Base-by-base conservation (phyloP, 1,284 basidiomycete species). In the Ceratobasidium sp. region DNA sequence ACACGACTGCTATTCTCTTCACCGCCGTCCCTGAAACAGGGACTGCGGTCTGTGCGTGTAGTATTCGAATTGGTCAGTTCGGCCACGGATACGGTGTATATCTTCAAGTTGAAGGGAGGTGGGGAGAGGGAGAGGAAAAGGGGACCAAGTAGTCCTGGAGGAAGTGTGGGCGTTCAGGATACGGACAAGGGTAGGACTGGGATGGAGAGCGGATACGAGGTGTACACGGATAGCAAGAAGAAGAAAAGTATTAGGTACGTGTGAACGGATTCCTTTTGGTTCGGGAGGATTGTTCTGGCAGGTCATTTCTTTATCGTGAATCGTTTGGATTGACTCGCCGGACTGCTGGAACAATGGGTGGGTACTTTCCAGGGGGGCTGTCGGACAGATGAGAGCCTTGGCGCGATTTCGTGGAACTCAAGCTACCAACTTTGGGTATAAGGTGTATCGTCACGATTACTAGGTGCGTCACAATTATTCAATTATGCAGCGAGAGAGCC, bases 301-400 rank as follows among this genome's bases (percentile, higher is more conserved):
- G 72, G 13, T 65, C 65, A 27, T 70, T 71, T 1, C 32, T 73
- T 25, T 31, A 60, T 13, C 70, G 72, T 25, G 57, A 60, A 20
- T 73, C 72, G 12, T 54, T 73, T 42, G 65, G 71, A 25, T 20
- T 73, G 27, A 69, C 70, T 5, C 47, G 69, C 1, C 50, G 49
- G 29, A 54, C 72, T 45, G 72, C 72, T 50, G 72, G 72, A 7
- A 69, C 71, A 0, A 87, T 96, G 13, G 94, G 96, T 5, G 91
- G 92, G 0, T 97, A 97, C 77, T 84, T 98, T 6, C 97, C 96
- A 0, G 90, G 90, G 73, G 89, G 93, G 1, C 79, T 99, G 40
- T 93, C 95, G 10, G 96, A 98, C 77, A 90, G 98, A 82, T 99
- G 96, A 96, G 97, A 99, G 76, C 96, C 97, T 0, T 86, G 91